These are phyloP conservation scores for Leptographium wingfieldii DNA, from an alignment of 2,329 filamentous ascomycete species.

Conservation along the genomic window DNA sequence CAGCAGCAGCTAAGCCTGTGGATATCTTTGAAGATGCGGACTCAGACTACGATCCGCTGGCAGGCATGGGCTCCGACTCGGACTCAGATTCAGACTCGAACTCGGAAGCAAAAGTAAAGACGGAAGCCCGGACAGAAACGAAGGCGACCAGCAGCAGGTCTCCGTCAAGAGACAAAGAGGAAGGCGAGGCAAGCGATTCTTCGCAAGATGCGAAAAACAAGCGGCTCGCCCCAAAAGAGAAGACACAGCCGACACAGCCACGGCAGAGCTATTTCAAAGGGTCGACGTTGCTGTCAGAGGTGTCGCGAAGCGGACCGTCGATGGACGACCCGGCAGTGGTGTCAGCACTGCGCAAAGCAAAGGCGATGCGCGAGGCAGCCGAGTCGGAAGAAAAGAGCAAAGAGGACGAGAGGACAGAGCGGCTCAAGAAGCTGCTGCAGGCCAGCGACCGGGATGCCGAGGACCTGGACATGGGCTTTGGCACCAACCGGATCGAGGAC, in stretches of 20 bases:
- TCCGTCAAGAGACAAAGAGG: slow-evolving; percentile 1
- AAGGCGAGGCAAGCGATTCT: slow-evolving; percentile 8
- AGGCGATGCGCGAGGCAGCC: slow-evolving; percentile 41
- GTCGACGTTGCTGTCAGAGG: slow-evolving; percentile 42
- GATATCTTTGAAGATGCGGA: slow-evolving; percentile 55
- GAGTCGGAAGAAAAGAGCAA: slow-evolving; percentile 27
- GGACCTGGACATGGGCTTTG: slow-evolving; percentile 92
- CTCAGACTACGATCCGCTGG: slow-evolving; percentile 56
- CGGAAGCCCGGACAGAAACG: slow-evolving; percentile 8
- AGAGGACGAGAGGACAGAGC: slow-evolving; percentile 45
- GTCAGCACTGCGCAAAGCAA: slow-evolving; percentile 77
- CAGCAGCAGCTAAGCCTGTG: slow-evolving; percentile 41
- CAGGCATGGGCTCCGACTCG: slow-evolving; percentile 37
- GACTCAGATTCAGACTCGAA: slow-evolving; percentile 14
- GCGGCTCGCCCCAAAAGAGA: background rate
- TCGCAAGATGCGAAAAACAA: background rate
- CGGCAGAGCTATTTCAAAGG: slow-evolving; percentile 51
- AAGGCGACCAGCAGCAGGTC: background rate
- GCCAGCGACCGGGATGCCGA: slow-evolving; percentile 68
- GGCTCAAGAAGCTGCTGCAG: slow-evolving; percentile 61
- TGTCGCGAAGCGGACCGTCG: slow-evolving; percentile 37
- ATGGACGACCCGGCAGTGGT: slow-evolving; percentile 66
- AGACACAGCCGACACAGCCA: slow-evolving; percentile 30
- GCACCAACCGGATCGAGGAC: slow-evolving; percentile 74
- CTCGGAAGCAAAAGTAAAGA: slow-evolving; percentile 7